phyloP scores from a whole-genome alignment of 2,329 filamentous ascomycete genomes.

The Cryphonectria carpinicola region DNA sequence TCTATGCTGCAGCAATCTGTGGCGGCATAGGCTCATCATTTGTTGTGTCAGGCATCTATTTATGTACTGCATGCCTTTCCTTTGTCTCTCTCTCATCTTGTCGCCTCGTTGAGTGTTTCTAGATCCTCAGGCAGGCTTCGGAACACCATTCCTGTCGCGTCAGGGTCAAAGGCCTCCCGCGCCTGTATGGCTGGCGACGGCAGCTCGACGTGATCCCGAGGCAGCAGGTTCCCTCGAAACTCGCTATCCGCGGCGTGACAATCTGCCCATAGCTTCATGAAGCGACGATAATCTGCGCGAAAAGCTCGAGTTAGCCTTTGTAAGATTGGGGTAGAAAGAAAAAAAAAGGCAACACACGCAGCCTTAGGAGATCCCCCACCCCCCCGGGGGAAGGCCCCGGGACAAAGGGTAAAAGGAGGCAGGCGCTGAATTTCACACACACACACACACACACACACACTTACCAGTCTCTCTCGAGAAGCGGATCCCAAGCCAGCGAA shows the following conservation, averaged over 20 bases:
- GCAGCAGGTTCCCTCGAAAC: constrained; percentile 51
- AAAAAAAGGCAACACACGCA: no score
- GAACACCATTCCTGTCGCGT: constrained; percentile 1
- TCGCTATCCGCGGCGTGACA: constrained; percentile 52
- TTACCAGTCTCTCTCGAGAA: constrained; percentile 53
- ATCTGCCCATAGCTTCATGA: constrained; percentile 50
- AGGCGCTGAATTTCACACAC: background rate
- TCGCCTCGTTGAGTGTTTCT: constrained; percentile 34
- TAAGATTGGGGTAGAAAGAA: no score
- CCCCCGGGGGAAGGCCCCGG: no score
- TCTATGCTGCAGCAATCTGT: background rate
- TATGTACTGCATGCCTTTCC: background rate
- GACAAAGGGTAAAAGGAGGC: background rate
- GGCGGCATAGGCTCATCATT: background rate
- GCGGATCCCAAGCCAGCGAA: constrained; percentile 54
- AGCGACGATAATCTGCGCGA: constrained; percentile 48
- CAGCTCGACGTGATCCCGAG: constrained; percentile 50
- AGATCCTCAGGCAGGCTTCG: constrained; percentile 37
- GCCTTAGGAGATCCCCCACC: no score
- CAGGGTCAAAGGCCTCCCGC: constrained; percentile 28
- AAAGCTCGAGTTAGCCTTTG: constrained; percentile 8
- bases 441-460: constrained; percentile 18
- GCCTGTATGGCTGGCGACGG: constrained; percentile 51
- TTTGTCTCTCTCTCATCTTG: background rate
- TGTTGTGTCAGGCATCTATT: background rate